These are phyloP conservation scores for Penicillium coprophilum DNA, from an alignment of 495 filamentous ascomycete species.

Conservation along the genomic window DNA sequence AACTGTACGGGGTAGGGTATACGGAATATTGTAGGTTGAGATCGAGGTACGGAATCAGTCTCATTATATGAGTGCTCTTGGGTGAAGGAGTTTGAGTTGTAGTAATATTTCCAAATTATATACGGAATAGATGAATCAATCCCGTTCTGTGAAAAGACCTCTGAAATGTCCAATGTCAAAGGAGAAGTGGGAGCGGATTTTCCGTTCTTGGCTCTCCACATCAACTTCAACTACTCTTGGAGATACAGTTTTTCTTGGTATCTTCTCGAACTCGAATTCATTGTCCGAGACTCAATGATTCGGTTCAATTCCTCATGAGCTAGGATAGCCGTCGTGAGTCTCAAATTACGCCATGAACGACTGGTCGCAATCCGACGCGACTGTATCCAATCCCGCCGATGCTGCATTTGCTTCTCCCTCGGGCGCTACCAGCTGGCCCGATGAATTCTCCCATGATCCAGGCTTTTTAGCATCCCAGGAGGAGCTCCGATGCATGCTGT, in stretches of 20 bases:
- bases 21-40: not conserved
- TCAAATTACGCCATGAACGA: not conserved
- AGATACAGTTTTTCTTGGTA: not conserved
- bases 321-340: not conserved
- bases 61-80: not conserved
- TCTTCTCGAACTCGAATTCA: not conserved
- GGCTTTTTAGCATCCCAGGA: constrained; percentile 41
- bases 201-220: not conserved
- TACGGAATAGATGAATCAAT: no score
- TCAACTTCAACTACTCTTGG: not conserved
- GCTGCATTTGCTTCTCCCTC: constrained; percentile 24
- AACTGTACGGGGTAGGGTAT: not conserved
- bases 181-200: not conserved
- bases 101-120: no score
- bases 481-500: constrained; percentile 38
- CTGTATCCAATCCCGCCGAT: constrained; percentile 22
- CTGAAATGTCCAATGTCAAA: not conserved
- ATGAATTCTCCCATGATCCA: constrained; percentile 40
- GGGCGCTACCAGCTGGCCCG: constrained; percentile 30
- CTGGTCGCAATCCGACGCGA: not conserved
- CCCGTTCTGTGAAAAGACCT: not conserved
- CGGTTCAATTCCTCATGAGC: not conserved
- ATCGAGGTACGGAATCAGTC: not conserved
- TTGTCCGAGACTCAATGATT: not conserved
- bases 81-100: not conserved